Evolutionary conservation across 495 filamentous ascomycete genomes (phyloP).

Genomic region (Penicillium longicatenatum): DNA sequence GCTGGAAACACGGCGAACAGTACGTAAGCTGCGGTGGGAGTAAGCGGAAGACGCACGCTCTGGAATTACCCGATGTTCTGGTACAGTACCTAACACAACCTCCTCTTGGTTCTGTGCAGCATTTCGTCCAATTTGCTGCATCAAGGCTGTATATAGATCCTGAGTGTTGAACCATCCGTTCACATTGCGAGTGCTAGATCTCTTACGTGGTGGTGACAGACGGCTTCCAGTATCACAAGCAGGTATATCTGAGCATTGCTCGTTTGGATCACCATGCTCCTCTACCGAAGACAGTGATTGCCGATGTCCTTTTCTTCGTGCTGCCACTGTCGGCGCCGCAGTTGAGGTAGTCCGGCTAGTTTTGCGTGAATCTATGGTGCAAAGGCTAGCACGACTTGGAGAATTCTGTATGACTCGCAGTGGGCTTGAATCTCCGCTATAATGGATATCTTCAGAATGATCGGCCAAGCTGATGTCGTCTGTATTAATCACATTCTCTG

Average conservation of each 20-base stretch:
- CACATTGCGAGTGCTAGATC: slow-evolving; percentile 18
- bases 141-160: slow-evolving; percentile 72
- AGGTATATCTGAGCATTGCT: slow-evolving; percentile 27
- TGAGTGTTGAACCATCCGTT: slow-evolving; percentile 57
- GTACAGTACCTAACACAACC: slow-evolving; percentile 33
- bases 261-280: slow-evolving; percentile 57
- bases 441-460: background rate
- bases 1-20: slow-evolving; percentile 37
- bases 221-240: slow-evolving; percentile 2
- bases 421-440: background rate
- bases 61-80: slow-evolving; percentile 34
- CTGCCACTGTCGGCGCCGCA: slow-evolving; percentile 48
- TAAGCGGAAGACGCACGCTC: slow-evolving; percentile 33
- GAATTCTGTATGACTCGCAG: slow-evolving; percentile 19
- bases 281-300: slow-evolving; percentile 68
- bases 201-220: slow-evolving; percentile 8
- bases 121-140: slow-evolving; percentile 59
- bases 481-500: background rate
- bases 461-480: background rate
- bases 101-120: slow-evolving; percentile 32
- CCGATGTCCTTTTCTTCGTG: slow-evolving; percentile 41
- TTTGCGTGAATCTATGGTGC: slow-evolving; percentile 63
- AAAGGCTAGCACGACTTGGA: slow-evolving; percentile 49
- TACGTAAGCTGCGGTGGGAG: slow-evolving; percentile 32
- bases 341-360: slow-evolving; percentile 78